These are phyloP conservation scores for Clarireedia homoeocarpa DNA, from an alignment of 2,329 filamentous ascomycete genomes.

Conservation along the genomic window DNA sequence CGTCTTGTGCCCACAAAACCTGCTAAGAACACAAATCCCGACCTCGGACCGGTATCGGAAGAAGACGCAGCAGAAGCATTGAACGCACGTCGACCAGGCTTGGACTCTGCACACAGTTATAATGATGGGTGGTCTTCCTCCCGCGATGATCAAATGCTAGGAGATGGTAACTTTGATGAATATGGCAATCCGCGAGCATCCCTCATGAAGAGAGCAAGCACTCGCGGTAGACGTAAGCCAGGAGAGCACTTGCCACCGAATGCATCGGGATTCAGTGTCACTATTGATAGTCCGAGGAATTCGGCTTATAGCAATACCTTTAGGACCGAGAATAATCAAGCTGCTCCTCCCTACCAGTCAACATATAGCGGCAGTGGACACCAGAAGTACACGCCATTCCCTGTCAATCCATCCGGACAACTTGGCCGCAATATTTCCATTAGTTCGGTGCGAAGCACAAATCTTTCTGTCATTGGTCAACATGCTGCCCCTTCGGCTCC, in stretches of 20 bases:
- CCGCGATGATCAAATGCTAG: slow-evolving; percentile 6
- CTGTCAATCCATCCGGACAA: neutral
- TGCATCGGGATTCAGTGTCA: slow-evolving; percentile 4
- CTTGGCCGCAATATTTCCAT: neutral
- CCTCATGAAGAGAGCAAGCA: slow-evolving; percentile 25
- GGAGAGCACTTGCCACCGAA: slow-evolving; percentile 16
- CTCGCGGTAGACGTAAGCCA: slow-evolving; percentile 23
- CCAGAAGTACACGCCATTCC: slow-evolving; percentile 2
- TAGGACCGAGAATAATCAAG: neutral
- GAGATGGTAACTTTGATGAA: slow-evolving; percentile 12
- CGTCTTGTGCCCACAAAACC: slow-evolving; percentile 51
- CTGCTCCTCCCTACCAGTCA: neutral
- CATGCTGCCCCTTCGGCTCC: neutral
- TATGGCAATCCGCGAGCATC: slow-evolving; percentile 19
- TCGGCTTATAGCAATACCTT: neutral
- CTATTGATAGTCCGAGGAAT: neutral
- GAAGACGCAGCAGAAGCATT: slow-evolving; percentile 36
- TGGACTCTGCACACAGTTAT: slow-evolving; percentile 16
- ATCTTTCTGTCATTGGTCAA: neutral
- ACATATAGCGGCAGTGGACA: slow-evolving; percentile 3
- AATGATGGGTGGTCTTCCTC: slow-evolving; percentile 13
- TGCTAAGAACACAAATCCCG: slow-evolving; percentile 10
- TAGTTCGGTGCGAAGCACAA: slow-evolving; percentile 3
- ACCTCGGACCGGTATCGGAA: slow-evolving; percentile 27
- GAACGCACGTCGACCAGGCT: slow-evolving; percentile 18